Conservation (phyloP, 1,139 yeast genomes). For the Pichia sp. region DNA sequence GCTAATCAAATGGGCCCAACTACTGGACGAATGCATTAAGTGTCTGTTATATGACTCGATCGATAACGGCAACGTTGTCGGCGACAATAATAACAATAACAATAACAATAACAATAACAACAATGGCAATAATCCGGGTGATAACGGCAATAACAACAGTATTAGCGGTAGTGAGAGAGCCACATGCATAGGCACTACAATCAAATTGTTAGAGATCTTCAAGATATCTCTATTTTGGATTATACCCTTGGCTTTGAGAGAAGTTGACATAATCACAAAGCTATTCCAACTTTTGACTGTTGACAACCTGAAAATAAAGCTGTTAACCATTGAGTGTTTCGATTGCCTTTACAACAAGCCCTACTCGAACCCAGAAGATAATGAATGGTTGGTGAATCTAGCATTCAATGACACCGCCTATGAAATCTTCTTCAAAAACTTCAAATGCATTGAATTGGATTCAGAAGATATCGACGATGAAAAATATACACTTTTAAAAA, state of each 20-base stretch:
- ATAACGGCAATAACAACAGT: neutral
- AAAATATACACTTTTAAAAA: conserved; percentile 73
- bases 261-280: conserved; percentile 63
- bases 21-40: conserved; percentile 49
- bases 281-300: conserved; percentile 58
- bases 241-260: conserved; percentile 65
- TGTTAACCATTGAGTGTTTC: conserved; percentile 84
- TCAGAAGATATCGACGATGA: conserved; percentile 78
- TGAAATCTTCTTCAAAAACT: conserved; percentile 59
- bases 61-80: neutral
- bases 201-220: conserved; percentile 72
- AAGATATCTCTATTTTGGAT: conserved; percentile 93
- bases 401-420: conserved; percentile 66
- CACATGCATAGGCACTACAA: conserved; percentile 39
- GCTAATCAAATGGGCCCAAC: conserved; percentile 72
- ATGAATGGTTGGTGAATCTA: conserved; percentile 72
- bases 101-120: conserved; percentile 2
- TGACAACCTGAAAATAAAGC: conserved; percentile 63
- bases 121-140: neutral
- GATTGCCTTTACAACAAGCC: conserved; percentile 83
- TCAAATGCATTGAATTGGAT: conserved; percentile 57
- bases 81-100: neutral
- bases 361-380: conserved; percentile 67
- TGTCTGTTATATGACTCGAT: conserved; percentile 20
- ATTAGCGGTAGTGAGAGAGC: conserved; percentile 2